Evolutionary conservation across 192 early-diverging fungal species (phyloP).

Genomic region (Umbelopsis sp.): DNA sequence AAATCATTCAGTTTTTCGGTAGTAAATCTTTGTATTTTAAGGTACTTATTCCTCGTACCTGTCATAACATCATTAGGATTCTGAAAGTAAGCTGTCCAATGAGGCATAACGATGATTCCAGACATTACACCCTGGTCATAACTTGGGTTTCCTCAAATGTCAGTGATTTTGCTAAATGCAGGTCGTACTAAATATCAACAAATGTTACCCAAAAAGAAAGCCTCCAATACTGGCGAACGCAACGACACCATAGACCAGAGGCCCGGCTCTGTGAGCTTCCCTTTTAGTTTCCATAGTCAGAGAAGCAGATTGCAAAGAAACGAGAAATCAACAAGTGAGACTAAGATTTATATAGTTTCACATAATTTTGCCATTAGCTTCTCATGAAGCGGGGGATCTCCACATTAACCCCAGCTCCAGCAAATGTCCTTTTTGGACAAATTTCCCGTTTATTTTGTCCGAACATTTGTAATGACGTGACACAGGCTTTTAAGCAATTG

Average conservation of each 20-base stretch:
- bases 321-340: neutral
- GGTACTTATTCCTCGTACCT: conserved; percentile 40
- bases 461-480: neutral
- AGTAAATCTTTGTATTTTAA: conserved; percentile 32
- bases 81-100: conserved; percentile 47
- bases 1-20: conserved; percentile 64
- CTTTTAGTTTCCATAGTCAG: neutral
- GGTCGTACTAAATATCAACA: neutral
- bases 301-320: neutral
- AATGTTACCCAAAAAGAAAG: conserved; percentile 51
- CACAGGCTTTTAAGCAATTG: neutral
- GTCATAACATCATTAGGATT: conserved; percentile 38
- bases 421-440: neutral
- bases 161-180: neutral
- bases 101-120: conserved; percentile 59
- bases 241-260: conserved; percentile 20
- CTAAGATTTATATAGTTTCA: neutral
- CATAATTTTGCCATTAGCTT: neutral
- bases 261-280: conserved; percentile 3
- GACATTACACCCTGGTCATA: conserved; percentile 69
- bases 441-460: neutral
- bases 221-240: conserved; percentile 50
- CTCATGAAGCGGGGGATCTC: neutral
- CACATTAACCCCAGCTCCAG: neutral
- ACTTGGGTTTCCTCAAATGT: neutral